phyloP scores from a whole-genome alignment of 2,329 filamentous ascomycete species.

The Rhynchosporium graminicola region DNA sequence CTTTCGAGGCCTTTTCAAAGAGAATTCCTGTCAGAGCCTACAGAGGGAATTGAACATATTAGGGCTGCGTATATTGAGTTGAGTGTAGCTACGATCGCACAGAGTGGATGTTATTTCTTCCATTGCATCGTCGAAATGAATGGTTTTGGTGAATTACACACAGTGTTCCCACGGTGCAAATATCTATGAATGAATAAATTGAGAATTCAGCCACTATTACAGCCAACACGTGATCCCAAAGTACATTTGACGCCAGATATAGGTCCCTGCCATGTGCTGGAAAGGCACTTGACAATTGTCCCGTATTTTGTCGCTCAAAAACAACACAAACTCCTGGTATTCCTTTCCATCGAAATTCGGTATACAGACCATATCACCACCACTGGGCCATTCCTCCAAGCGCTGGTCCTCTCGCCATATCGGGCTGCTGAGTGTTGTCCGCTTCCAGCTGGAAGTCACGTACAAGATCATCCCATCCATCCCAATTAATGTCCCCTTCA shows the following conservation, averaged over 20 bases:
- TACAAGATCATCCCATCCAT: constrained; percentile 42
- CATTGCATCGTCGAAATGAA: neutral
- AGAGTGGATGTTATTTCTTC: neutral
- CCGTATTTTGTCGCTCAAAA: neutral
- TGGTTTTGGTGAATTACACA: neutral
- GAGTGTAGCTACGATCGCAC: neutral
- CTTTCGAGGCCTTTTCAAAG: neutral
- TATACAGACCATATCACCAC: constrained; percentile 31
- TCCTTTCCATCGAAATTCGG: neutral
- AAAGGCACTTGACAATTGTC: neutral
- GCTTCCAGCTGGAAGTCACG: constrained; percentile 38
- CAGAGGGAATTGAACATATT: too few species aligned
- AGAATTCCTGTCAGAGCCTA: too few species aligned
- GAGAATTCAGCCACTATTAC: neutral
- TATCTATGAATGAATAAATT: neutral
- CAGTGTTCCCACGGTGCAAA: too few species aligned
- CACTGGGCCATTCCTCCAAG: constrained; percentile 36
- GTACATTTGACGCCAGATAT: constrained; percentile 2
- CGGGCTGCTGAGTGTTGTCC: constrained; percentile 22
- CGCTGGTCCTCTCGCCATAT: constrained; percentile 26
- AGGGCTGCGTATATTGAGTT: neutral
- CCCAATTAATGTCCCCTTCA: constrained; percentile 38
- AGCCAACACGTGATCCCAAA: neutral
- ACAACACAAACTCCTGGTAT: neutral
- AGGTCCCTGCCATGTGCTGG: neutral